Evolutionary conservation across 345 rosid genomes (phyloP).

Genomic region (Arabidopsis arenosa): DNA sequence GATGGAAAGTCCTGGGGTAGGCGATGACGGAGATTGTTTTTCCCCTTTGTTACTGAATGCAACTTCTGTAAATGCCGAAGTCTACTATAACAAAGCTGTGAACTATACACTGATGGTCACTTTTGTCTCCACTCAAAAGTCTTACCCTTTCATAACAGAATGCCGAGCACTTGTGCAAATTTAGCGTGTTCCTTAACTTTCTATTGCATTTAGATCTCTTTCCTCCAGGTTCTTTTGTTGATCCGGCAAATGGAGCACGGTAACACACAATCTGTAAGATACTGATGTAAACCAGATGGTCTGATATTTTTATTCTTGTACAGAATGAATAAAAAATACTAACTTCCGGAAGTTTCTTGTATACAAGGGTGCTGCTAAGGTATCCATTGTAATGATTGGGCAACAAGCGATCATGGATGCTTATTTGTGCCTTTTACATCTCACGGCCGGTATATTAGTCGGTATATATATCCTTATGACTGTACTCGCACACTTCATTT

Average conservation of each 20-base stretch:
- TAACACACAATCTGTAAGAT: constrained; percentile 95
- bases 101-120: constrained; percentile 98
- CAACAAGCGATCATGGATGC: constrained; percentile 99
- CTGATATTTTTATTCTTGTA: constrained; percentile 6
- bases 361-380: constrained; percentile 95
- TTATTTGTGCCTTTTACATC: constrained; percentile 94
- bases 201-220: constrained; percentile 67
- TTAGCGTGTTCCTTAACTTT: constrained; percentile 63
- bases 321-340: constrained; percentile 17
- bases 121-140: constrained; percentile 75
- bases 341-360: constrained; percentile 22
- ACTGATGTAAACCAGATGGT: constrained; percentile 16
- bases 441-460: constrained; percentile 93
- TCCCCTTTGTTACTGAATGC: constrained; percentile 78
- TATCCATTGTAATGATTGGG: constrained; percentile 91
- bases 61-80: constrained; percentile 91
- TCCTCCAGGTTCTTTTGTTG: constrained; percentile 92
- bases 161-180: constrained; percentile 25
- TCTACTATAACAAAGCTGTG: constrained; percentile 97
- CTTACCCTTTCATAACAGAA: constrained; percentile 8
- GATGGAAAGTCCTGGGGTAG: constrained; percentile 91
- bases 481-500: neutral
- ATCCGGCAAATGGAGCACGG: constrained; percentile 98
- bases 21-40: constrained; percentile 92
- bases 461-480: constrained; percentile 58